Evolutionary conservation across 2,329 filamentous ascomycete species (phyloP).

Genomic region (Aspergillus sergii): DNA sequence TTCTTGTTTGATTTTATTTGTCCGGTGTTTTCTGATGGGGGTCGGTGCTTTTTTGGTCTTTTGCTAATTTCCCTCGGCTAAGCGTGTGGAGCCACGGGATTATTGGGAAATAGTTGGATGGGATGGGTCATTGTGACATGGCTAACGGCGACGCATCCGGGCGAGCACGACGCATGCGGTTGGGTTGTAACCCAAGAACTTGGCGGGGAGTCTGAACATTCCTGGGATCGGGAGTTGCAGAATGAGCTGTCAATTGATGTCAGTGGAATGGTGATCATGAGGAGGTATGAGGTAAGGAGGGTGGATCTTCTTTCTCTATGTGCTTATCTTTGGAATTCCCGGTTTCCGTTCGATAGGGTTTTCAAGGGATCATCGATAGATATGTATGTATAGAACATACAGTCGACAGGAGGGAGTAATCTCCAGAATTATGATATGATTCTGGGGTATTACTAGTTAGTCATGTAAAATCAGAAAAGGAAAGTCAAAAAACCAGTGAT

Average conservation of each 20-base stretch:
- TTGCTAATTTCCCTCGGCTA: not conserved
- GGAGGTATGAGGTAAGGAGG: not conserved
- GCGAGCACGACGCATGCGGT: conserved; percentile 13
- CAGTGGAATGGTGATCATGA: not conserved
- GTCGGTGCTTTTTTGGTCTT: conserved; percentile 1
- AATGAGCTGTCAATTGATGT: conserved; percentile 3
- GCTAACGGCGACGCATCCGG: conserved; percentile 15
- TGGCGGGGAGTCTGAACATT: conserved; percentile 6
- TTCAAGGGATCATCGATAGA: not conserved
- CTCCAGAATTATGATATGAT: not conserved
- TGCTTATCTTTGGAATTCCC: not conserved
- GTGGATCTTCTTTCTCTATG: not conserved
- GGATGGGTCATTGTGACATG: conserved; percentile 15
- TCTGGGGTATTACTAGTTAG: not conserved
- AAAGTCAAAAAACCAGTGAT: not conserved
- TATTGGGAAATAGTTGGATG: conserved; percentile 12
- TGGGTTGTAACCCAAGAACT: conserved; percentile 2
- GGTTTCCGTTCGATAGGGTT: not conserved
- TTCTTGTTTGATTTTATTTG: not conserved
- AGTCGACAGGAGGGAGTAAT: not conserved
- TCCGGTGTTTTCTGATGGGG: not conserved
- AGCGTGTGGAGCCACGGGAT: conserved; percentile 12
- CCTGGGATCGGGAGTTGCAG: not conserved
- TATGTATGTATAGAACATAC: not conserved
- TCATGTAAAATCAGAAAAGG: not conserved